phyloP scores from a whole-genome alignment of 2,329 filamentous ascomycete genomes.

The Mycosphaerelloides madeirae region DNA sequence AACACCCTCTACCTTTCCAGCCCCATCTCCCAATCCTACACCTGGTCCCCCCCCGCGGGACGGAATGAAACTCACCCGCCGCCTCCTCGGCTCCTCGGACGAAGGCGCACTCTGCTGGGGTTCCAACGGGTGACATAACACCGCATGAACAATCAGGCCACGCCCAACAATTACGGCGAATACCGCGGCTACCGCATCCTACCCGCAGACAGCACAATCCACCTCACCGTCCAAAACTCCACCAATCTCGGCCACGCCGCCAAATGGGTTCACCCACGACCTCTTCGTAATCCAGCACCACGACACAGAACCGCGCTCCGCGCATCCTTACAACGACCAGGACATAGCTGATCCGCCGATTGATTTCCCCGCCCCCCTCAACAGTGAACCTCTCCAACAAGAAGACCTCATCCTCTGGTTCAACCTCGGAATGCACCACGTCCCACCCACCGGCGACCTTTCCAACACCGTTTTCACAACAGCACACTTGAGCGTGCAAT shows the following conservation, averaged over 20 bases:
- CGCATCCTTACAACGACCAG: constrained; percentile 35
- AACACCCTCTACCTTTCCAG: too few relatives aligned
- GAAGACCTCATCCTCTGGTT: constrained; percentile 51
- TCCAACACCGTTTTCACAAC: constrained; percentile 52
- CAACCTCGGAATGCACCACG: constrained; percentile 55
- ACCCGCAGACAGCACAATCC: constrained; percentile 28
- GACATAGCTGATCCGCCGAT: constrained; percentile 40
- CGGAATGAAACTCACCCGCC: constrained; percentile 49
- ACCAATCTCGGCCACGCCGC: constrained; percentile 26
- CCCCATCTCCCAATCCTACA: constrained; percentile 40
- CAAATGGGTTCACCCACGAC: constrained; percentile 36
- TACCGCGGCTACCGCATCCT: constrained; percentile 49
- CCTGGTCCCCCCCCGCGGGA: constrained; percentile 50
- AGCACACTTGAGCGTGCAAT: constrained; percentile 41
- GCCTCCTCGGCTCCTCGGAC: constrained; percentile 35
- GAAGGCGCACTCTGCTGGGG: constrained; percentile 46
- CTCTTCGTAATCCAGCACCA: constrained; percentile 42
- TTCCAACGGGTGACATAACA: constrained; percentile 46
- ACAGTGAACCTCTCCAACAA: constrained; percentile 41
- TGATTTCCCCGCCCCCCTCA: constrained; percentile 42
- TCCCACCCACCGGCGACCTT: constrained; percentile 51
- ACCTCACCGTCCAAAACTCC: constrained; percentile 28
- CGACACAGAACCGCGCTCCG: constrained; percentile 41
- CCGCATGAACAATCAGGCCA: constrained; percentile 49
- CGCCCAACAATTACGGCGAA: constrained; percentile 49